phyloP scores from a whole-genome alignment of 2,329 filamentous ascomycete species.

The Aspergillus calidoustus region DNA sequence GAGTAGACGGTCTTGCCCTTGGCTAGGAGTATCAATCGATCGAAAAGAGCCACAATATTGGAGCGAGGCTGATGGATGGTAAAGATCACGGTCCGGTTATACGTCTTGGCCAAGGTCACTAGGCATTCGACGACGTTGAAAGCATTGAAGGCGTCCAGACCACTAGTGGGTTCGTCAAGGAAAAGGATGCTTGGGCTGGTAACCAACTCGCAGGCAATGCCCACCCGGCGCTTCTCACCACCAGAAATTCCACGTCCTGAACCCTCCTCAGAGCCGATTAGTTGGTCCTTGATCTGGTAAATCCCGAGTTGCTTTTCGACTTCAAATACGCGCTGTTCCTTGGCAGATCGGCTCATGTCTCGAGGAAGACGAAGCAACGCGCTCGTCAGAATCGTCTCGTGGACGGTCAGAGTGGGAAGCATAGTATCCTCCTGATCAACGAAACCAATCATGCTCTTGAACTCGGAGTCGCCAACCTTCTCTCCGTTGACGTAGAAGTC shows the following conservation, averaged over 20 bases:
- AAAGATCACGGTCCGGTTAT: conserved; percentile 96
- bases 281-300: conserved; percentile 87
- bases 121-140: conserved; percentile 98
- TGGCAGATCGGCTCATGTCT: conserved; percentile 85
- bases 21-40: conserved; percentile 87
- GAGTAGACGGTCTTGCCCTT: conserved; percentile 92
- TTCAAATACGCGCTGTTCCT: conserved; percentile 88
- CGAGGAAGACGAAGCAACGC: conserved; percentile 88
- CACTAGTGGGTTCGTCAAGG: conserved; percentile 95
- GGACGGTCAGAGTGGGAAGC: conserved; percentile 92
- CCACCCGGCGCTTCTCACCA: conserved; percentile 93
- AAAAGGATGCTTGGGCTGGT: conserved; percentile 97
- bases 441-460: conserved; percentile 90
- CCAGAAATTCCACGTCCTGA: conserved; percentile 94
- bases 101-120: conserved; percentile 91
- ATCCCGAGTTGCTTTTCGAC: conserved; percentile 97
- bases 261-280: conserved; percentile 95
- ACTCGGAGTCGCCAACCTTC: conserved; percentile 81
- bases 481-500: conserved; percentile 94
- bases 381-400: conserved; percentile 96
- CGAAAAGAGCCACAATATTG: conserved; percentile 97
- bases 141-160: conserved; percentile 93
- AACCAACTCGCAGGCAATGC: conserved; percentile 96
- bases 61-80: conserved; percentile 98
- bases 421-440: conserved; percentile 99